Conservation (phyloP, 208 protist species). For the Acanthamoeba castellanii region DNA sequence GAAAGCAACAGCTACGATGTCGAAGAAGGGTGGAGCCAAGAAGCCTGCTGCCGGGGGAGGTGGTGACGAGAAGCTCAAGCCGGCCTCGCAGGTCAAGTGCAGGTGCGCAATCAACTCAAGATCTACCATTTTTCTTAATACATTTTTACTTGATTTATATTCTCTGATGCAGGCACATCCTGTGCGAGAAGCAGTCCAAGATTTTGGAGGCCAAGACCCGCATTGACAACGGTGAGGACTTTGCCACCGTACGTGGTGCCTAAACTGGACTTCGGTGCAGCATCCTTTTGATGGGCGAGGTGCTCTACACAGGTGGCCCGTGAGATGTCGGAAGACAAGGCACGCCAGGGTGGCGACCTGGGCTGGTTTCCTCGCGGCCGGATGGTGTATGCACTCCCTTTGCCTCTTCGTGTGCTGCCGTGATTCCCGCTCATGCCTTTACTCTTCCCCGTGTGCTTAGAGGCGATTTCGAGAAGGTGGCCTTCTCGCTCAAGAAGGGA, state of each 20-base stretch:
- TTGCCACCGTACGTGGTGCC: not conserved
- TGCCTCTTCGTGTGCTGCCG: not conserved
- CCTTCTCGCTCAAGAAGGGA: slow-evolving; percentile 66
- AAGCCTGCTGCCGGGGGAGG: slow-evolving; percentile 25
- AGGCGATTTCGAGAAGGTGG: slow-evolving; percentile 58
- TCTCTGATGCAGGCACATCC: not conserved
- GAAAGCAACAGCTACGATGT: not conserved
- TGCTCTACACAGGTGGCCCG: not conserved
- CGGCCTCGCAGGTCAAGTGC: slow-evolving; percentile 25
- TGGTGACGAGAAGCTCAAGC: slow-evolving; percentile 52
- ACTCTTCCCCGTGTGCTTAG: not conserved
- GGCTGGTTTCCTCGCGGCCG: slow-evolving; percentile 70
- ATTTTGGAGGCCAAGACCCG: slow-evolving; percentile 64
- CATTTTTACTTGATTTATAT: not conserved
- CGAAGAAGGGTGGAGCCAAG: slow-evolving; percentile 67
- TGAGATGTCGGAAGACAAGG: slow-evolving; percentile 72
- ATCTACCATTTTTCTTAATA: not conserved
- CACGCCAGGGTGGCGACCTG: slow-evolving; percentile 56
- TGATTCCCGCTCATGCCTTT: not conserved
- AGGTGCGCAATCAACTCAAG: not conserved
- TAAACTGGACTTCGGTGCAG: not conserved
- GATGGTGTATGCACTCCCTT: slow-evolving; percentile 44
- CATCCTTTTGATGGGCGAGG: not conserved
- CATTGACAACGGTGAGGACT: slow-evolving; percentile 39
- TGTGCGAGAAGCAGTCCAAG: slow-evolving; percentile 72